phyloP scores from a whole-genome alignment of 148 eudicot species.

The Fagopyrum tataricum region DNA sequence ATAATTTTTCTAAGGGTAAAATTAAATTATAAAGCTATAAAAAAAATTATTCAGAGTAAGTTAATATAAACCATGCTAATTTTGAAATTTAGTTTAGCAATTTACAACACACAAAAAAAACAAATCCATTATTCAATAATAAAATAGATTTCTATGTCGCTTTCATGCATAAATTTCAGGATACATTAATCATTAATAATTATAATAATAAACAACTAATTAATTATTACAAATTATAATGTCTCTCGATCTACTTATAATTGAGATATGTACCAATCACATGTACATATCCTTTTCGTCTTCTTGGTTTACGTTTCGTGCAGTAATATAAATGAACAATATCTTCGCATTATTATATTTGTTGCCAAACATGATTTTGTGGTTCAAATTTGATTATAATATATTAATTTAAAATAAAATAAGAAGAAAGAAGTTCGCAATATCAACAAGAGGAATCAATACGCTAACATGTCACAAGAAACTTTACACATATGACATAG shows the following conservation, averaged over 20 bases:
- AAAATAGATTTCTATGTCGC: background rate
- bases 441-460: background rate
- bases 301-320: background rate
- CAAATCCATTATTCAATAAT: too few relatives aligned
- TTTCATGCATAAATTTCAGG: background rate
- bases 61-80: too few relatives aligned
- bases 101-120: background rate
- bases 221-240: background rate
- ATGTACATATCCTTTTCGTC: background rate
- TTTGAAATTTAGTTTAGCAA: background rate
- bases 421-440: background rate
- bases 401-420: background rate
- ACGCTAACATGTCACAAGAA: conserved; percentile 6
- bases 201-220: background rate
- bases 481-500: background rate
- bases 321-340: background rate
- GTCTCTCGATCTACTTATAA: background rate
- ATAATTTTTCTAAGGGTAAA: too few relatives aligned
- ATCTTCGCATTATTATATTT: background rate
- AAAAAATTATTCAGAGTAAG: too few relatives aligned
- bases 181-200: conserved; percentile 8
- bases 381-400: background rate
- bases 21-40: too few relatives aligned
- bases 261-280: background rate
- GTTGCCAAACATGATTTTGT: background rate